Base-by-base conservation (phyloP, 495 filamentous ascomycete genomes). In the Rostrohypoxylon terebratum region DNA sequence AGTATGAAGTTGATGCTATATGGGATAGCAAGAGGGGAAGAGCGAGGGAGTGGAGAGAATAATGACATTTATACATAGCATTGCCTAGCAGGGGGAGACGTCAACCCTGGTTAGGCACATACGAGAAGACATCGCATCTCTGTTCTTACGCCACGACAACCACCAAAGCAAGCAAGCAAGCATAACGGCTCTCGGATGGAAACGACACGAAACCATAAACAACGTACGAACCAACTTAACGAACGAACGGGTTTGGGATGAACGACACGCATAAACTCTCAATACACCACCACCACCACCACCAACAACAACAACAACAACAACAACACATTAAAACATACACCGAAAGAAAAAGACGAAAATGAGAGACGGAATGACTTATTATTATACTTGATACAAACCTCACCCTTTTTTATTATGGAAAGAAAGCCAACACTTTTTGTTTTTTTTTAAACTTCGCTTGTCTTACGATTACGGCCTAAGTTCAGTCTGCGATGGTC, bases 381-480 rank as follows among this genome's bases (percentile, higher is more conserved):
- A 14, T 42, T 42, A 42, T 42, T 42, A 42, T 16, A 45, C 13
- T 28, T 28, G 25, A 28, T 42, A 42, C 13, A 44, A 38, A 38
- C 10, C 18, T 20, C 18, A 1, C 18, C 18, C 20, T 18, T 44
- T 14, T 14, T n/a, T 44, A 44, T 18, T 42, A 42, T 16, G 13
- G 38, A 42, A 42, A 42, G 38, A 42, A 42, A 42, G 38, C 38
- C 14, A 14, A 14, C 14, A 14, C 14, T n/a, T 14, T 42, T 20
- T 20, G 16, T 45, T 18, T 20, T 20, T 45, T 18, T 9, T 11
- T 44, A 44, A 8, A 7, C 13, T 45, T 45, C 18, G 42, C 38
- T 45, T 20, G 42, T 28, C 42, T 45, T 45, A 45, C 42, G 42
- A 45, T 45, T 45, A 45, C 42, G 42, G 42, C 42, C 42, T 45